phyloP scores from a whole-genome alignment of 345 rosid genomes.

The Sisymbrium irio region DNA sequence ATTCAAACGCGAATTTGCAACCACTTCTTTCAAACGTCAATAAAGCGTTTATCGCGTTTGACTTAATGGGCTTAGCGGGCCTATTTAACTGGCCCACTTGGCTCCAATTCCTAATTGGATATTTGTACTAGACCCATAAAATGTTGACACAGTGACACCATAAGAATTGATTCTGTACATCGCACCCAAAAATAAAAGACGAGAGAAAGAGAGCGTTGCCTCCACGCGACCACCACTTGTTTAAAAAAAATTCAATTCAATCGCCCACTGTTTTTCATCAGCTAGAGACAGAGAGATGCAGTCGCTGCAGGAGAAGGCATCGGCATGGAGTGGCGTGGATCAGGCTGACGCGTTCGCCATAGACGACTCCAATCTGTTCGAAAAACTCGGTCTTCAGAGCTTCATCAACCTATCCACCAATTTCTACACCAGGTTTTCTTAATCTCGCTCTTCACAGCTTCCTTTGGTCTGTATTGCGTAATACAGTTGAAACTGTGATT shows the following conservation, averaged over 20 bases:
- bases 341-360: slow-evolving; percentile 76
- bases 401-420: slow-evolving; percentile 85
- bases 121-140: background rate
- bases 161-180: background rate
- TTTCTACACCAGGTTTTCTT: slow-evolving; percentile 71
- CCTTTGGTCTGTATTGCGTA: background rate
- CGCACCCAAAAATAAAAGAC: background rate
- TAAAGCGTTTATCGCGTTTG: background rate
- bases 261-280: slow-evolving; percentile 26
- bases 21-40: background rate
- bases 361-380: slow-evolving; percentile 65
- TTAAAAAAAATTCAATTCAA: too few relatives aligned
- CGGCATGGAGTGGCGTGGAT: slow-evolving; percentile 82
- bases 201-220: slow-evolving; percentile 24
- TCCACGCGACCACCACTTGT: slow-evolving; percentile 41
- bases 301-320: slow-evolving; percentile 77
- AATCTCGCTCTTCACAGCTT: background rate
- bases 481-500: background rate
- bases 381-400: slow-evolving; percentile 74
- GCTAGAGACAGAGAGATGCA: slow-evolving; percentile 44
- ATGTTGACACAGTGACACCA: slow-evolving; percentile 8
- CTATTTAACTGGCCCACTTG: background rate
- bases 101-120: too few relatives aligned
- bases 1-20: slow-evolving; percentile 11
- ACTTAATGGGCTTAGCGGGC: slow-evolving; percentile 18